Base-by-base conservation (phyloP, 1,139 yeast genomes). In the Yamadazyma oceani region DNA sequence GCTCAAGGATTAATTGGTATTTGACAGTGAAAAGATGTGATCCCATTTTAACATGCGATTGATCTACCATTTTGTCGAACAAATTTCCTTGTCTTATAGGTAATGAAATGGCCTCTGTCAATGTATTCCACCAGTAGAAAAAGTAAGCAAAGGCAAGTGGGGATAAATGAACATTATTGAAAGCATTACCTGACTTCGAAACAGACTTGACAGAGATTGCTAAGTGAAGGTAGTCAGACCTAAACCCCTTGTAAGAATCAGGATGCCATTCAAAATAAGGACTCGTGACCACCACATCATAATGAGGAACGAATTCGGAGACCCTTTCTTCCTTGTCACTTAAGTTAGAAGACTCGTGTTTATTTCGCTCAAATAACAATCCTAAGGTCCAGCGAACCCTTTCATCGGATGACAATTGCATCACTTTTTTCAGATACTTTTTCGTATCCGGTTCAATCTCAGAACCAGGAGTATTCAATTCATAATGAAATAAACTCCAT, bases 121-220 rank as follows among this genome's bases (percentile, higher is more conserved):
- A 80, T 38, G 83, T 72, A 35, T 71, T 63, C 96, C 96, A 89
- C 97, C 97, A 92, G 28, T 65, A 62, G 51, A 77, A 79, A 64
- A 90, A 90, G 49, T 85, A 85, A 10, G 64, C 61, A 45, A 88
- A 67, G 0, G 84, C 73, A 27, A 71, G 61, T 0, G 97, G 96
- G 0, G 95, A 73, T 30, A 90, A 62, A 56, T 89, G 94, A 12
- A 83, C 76, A 1, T 89, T 73, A 59, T 89, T 90, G 50, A 77
- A 79, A 2, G 85, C 56, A 37, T 60, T 58, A 0, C 67, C 70
- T 3, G 51, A 48, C 2, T 50, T 35, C 0, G 70, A 57, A 21
- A 56, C 60, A 2, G 75, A 69, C 10, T 58, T 58, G 6, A 72
- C 76, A 0, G 69, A 54, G 22, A 90, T 69, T 0, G 94, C 86